Evolutionary conservation across 2,329 filamentous ascomycete genomes (phyloP).

Genomic region (Arthrobotrys megalospora): DNA sequence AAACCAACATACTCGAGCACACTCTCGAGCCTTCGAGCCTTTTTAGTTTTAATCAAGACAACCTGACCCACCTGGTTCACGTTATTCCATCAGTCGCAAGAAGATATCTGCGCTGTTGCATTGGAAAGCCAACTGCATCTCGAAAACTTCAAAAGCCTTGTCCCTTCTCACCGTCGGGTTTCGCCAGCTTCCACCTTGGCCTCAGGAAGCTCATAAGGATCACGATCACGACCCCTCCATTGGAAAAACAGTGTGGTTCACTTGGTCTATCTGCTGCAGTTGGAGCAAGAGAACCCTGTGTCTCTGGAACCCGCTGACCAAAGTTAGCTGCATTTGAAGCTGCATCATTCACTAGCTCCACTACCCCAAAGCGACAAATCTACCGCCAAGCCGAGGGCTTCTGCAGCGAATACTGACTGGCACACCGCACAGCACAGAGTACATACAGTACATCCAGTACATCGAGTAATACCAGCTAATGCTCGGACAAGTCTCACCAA

Average conservation of each 20-base stretch:
- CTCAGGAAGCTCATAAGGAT: constrained; percentile 28
- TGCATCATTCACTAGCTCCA: constrained; percentile 42
- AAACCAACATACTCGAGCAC: not conserved
- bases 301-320: constrained; percentile 54
- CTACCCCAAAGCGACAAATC: constrained; percentile 15
- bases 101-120: constrained; percentile 15
- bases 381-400: constrained; percentile 16
- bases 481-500: constrained; percentile 12
- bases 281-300: constrained; percentile 39
- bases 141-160: constrained; percentile 4
- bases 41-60: constrained; percentile 12
- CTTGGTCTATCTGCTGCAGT: constrained; percentile 17
- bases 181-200: constrained; percentile 57
- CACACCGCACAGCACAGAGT: not conserved
- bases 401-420: not conserved
- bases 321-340: constrained; percentile 53
- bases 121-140: not conserved
- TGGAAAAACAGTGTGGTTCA: constrained; percentile 51
- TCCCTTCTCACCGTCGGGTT: constrained; percentile 35
- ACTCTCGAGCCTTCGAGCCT: not conserved
- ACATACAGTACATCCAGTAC: not conserved
- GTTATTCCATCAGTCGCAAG: constrained; percentile 38
- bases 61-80: constrained; percentile 20
- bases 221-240: constrained; percentile 42
- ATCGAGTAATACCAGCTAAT: constrained; percentile 19